A percentile compares a stretch with the other conserved stretches of the same genome.
phyloP scores from a whole-genome alignment of 148 eudicot species.

The Camellia japonica region DNA sequence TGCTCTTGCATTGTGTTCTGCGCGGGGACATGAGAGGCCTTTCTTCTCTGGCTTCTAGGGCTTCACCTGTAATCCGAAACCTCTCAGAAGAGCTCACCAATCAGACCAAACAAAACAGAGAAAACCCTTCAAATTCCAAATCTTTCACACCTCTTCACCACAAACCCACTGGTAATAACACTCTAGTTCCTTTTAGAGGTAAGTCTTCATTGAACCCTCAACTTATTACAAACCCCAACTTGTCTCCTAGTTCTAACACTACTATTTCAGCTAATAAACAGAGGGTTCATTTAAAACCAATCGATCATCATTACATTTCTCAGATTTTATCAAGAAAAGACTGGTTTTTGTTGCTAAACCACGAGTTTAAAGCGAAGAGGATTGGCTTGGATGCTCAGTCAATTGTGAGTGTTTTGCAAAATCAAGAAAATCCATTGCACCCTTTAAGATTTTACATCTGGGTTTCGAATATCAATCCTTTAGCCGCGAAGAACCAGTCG shows the following conservation, averaged over 20 bases:
- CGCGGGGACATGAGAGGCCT: slow-evolving; percentile 49
- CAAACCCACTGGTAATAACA: background rate
- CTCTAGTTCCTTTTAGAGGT: slow-evolving; percentile 19
- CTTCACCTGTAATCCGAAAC: slow-evolving; percentile 30
- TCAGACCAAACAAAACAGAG: slow-evolving; percentile 20
- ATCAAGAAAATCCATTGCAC: slow-evolving; percentile 62
- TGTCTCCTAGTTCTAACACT: slow-evolving; percentile 12
- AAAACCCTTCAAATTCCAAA: slow-evolving; percentile 18
- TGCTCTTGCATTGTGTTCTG: background rate
- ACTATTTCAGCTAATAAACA: slow-evolving; percentile 12
- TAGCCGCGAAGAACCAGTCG: slow-evolving; percentile 46
- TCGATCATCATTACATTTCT: slow-evolving; percentile 55
- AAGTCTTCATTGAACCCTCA: slow-evolving; percentile 26
- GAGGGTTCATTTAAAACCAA: slow-evolving; percentile 16
- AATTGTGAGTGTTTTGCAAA: slow-evolving; percentile 72
- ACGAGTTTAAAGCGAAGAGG: slow-evolving; percentile 64
- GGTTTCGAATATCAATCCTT: slow-evolving; percentile 53
- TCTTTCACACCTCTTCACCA: background rate
- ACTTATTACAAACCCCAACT: slow-evolving; percentile 18
- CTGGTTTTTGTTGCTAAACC: slow-evolving; percentile 78
- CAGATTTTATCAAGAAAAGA: slow-evolving; percentile 67
- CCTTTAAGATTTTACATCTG: slow-evolving; percentile 66
- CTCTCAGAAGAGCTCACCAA: slow-evolving; percentile 20
- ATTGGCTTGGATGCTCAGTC: slow-evolving; percentile 40
- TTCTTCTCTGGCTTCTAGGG: slow-evolving; percentile 59